phyloP scores from a whole-genome alignment of 1,284 basidiomycete genomes.

The Ceratobasidium sp. region DNA sequence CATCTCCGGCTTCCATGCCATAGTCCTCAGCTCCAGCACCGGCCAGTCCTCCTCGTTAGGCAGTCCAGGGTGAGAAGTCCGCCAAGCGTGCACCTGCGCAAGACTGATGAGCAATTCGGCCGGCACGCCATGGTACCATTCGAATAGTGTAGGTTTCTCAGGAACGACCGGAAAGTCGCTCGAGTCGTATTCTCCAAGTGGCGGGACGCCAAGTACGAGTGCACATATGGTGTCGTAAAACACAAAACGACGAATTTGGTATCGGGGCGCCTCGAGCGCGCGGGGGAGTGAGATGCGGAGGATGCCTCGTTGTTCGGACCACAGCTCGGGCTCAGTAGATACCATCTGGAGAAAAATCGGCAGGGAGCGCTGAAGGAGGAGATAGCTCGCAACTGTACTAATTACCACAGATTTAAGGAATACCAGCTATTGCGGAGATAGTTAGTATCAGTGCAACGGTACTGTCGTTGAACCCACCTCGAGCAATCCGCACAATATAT shows the following conservation, averaged over 20 bases:
- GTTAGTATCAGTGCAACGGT: background rate
- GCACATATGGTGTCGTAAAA: constrained; percentile 17
- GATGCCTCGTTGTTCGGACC: background rate
- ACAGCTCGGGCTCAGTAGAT: background rate
- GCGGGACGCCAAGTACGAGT: background rate
- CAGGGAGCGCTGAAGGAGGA: background rate
- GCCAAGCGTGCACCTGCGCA: constrained; percentile 1
- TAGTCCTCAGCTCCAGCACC: background rate
- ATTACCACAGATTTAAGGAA: constrained; percentile 13
- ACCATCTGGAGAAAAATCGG: constrained; percentile 11
- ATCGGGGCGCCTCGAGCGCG: background rate
- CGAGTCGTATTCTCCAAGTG: constrained; percentile 9
- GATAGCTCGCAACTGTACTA: constrained; percentile 3
- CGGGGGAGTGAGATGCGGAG: constrained; percentile 1
- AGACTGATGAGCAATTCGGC: background rate
- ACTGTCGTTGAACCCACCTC: background rate
- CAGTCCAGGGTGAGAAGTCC: background rate
- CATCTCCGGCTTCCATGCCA: constrained; percentile 1
- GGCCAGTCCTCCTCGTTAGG: constrained; percentile 13
- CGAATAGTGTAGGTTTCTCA: background rate
- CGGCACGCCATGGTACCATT: constrained; percentile 18
- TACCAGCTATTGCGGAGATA: background rate
- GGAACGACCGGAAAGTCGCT: background rate
- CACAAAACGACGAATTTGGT: constrained; percentile 25
- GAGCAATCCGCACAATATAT: constrained; percentile 8